A percentile compares a stretch with the other conserved stretches of the same genome.
phyloP scores from a whole-genome alignment of 2,329 filamentous ascomycete species.

The Scedosporium apiospermum region DNA sequence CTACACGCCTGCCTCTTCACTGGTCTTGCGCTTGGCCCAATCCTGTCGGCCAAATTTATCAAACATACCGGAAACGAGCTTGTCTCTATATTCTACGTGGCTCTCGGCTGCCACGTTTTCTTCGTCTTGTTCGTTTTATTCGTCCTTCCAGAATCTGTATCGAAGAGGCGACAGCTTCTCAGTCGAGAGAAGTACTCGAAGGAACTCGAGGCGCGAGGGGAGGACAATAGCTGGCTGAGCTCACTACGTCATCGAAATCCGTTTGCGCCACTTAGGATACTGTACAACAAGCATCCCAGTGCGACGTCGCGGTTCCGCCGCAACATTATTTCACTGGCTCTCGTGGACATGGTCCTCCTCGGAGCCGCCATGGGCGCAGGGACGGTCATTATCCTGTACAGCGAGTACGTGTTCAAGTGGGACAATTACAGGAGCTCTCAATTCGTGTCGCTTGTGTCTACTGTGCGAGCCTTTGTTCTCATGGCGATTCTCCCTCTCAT shows the following conservation, averaged over 20 bases:
- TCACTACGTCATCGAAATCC: slow-evolving; percentile 49
- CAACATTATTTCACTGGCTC: slow-evolving; percentile 74
- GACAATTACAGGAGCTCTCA: slow-evolving; percentile 67
- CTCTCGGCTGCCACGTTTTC: slow-evolving; percentile 59
- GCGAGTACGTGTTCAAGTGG: slow-evolving; percentile 74
- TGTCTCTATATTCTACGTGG: slow-evolving; percentile 76
- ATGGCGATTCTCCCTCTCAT: slow-evolving; percentile 66
- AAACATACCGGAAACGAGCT: slow-evolving; percentile 59
- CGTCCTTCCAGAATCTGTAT: slow-evolving; percentile 76
- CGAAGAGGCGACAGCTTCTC: slow-evolving; percentile 56
- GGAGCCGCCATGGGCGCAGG: slow-evolving; percentile 70
- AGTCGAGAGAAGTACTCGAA: slow-evolving; percentile 59
- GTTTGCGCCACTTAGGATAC: slow-evolving; percentile 65
- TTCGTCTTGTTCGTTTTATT: slow-evolving; percentile 67
- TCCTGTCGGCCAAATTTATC: slow-evolving; percentile 72
- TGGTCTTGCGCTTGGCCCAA: slow-evolving; percentile 80
- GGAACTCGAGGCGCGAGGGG: slow-evolving; percentile 28
- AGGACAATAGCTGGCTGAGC: slow-evolving; percentile 18
- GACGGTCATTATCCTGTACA: slow-evolving; percentile 77
- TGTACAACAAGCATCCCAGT: slow-evolving; percentile 62
- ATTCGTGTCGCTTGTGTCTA: slow-evolving; percentile 74
- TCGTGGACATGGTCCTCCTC: slow-evolving; percentile 74
- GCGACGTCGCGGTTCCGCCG: slow-evolving; percentile 52
- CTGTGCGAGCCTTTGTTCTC: slow-evolving; percentile 65
- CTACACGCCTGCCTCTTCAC: slow-evolving; percentile 83